phyloP scores from a whole-genome alignment of 2,329 filamentous ascomycete genomes.

The Coniochaeta hoffmannii region DNA sequence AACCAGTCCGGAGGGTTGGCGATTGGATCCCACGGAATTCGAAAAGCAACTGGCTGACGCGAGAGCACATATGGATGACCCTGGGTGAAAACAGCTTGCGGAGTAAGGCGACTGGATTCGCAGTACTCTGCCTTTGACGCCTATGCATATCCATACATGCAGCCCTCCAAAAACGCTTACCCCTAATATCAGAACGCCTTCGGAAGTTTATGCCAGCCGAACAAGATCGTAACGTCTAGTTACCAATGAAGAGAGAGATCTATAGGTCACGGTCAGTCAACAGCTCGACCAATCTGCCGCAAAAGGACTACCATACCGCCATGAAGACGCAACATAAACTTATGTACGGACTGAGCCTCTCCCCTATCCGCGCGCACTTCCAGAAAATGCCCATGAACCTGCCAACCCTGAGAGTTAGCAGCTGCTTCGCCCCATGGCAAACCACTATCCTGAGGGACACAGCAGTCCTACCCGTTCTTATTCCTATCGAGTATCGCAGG shows the following conservation, averaged over 20 bases:
- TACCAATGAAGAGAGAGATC: conserved; percentile 10
- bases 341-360: conserved; percentile 90
- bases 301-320: conserved; percentile 57
- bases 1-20: too few species aligned
- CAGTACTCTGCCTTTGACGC: neutral
- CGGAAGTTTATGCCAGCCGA: neutral
- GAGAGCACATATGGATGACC: neutral
- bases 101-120: neutral
- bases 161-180: neutral
- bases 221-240: neutral
- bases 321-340: conserved; percentile 89
- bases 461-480: conserved; percentile 64
- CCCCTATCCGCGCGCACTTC: conserved; percentile 90
- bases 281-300: neutral
- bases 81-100: neutral
- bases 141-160: neutral
- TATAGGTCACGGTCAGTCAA: conserved; percentile 1
- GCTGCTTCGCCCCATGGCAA: neutral
- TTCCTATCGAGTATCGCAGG: conserved; percentile 87
- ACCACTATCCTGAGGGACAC: too few species aligned
- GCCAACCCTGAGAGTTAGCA: conserved; percentile 4
- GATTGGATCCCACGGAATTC: too few species aligned
- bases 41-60: too few species aligned
- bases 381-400: conserved; percentile 84
- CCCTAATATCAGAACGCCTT: neutral